Conservation (phyloP, 768 basidiomycete genomes). For the Tulasnella sp. region DNA sequence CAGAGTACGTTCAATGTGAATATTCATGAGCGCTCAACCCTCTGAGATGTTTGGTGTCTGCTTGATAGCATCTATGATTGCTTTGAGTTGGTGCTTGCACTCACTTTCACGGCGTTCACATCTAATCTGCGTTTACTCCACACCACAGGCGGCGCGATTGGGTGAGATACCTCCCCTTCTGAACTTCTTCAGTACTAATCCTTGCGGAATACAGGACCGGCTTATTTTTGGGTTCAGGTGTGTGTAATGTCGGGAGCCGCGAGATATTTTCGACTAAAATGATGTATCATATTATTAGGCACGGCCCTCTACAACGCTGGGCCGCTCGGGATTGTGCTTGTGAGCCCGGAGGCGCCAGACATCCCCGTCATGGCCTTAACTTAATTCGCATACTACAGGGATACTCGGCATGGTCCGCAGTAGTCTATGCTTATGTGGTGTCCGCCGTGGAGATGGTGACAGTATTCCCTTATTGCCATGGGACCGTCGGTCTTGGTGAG, state of each 20-base stretch:
- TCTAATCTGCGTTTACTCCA: not conserved
- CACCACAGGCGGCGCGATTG: not conserved
- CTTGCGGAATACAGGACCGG: not conserved
- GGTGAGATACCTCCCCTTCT: not conserved
- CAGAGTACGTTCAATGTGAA: too few species aligned
- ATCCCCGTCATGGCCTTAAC: not conserved
- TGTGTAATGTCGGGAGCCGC: too few species aligned
- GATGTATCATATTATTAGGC: not conserved
- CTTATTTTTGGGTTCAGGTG: constrained; percentile 7
- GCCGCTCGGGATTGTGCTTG: constrained; percentile 1
- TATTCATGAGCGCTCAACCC: too few species aligned
- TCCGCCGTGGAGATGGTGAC: constrained; percentile 7
- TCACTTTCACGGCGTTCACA: too few species aligned
- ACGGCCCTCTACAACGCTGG: constrained; percentile 2
- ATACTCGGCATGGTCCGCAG: not conserved
- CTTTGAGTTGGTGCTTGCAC: not conserved
- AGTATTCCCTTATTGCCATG: constrained; percentile 1
- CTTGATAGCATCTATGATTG: not conserved
- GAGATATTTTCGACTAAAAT: too few species aligned
- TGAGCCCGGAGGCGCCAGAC: not conserved
- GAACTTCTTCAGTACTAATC: not conserved
- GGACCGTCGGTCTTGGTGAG: constrained; percentile 2
- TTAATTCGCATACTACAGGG: not conserved
- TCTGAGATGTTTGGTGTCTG: not conserved
- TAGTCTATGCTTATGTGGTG: constrained; percentile 1